These are phyloP conservation scores for Erodium maritimum DNA, from an alignment of 345 rosid genomes.

Conservation along the genomic window DNA sequence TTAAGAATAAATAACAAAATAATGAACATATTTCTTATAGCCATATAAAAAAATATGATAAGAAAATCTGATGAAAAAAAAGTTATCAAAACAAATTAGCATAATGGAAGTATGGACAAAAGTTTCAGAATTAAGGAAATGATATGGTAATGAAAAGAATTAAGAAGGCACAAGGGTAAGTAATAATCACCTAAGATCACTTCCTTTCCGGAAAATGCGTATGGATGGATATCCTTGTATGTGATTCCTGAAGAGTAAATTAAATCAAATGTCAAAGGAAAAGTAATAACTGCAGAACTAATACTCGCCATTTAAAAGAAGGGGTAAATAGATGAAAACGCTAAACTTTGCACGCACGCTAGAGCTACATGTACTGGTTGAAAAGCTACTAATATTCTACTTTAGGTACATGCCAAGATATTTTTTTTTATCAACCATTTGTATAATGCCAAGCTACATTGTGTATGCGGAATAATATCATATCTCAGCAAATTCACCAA, in stretches of 20 bases:
- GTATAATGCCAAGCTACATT: no score
- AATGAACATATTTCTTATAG: no score
- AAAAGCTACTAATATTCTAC: neutral
- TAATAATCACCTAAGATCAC: slow-evolving; percentile 52
- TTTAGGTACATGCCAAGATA: neutral
- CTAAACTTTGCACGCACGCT: neutral
- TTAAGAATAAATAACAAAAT: no score
- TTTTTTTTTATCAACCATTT: no score
- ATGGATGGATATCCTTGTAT: slow-evolving; percentile 96
- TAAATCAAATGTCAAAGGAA: slow-evolving; percentile 2
- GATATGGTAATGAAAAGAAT: neutral
- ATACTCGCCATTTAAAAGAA: no score
- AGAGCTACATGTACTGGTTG: neutral
- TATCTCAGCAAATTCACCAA: no score
- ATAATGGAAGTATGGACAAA: neutral
- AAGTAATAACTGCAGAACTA: neutral
- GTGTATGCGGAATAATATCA: neutral
- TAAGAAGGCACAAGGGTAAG: slow-evolving; percentile 4
- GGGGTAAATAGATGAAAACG: no score
- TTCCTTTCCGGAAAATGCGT: slow-evolving; percentile 97
- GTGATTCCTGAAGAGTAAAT: slow-evolving; percentile 54
- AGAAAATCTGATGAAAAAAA: neutral
- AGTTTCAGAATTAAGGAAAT: neutral
- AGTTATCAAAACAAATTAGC: neutral
- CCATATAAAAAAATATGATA: no score